Conservation (phyloP, 768 basidiomycete genomes). For the Lepiota subincarnata region DNA sequence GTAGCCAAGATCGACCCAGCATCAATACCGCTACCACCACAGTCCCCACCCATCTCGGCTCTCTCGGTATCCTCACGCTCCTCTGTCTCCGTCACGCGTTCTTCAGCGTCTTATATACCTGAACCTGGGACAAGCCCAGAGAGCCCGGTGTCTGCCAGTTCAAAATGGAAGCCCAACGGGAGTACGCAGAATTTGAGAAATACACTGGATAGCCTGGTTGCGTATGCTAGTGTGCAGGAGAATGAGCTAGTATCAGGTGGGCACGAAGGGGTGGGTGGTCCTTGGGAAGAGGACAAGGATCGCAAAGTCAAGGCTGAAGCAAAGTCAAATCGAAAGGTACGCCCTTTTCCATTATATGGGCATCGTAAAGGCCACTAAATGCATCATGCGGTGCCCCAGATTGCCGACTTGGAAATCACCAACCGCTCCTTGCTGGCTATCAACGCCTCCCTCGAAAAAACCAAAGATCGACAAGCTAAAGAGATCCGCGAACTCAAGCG, state of each 20-base stretch:
- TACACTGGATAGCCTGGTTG: constrained; percentile 40
- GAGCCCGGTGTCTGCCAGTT: constrained; percentile 14
- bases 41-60: constrained; percentile 69
- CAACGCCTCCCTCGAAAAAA: constrained; percentile 76
- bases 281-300: constrained; percentile 29
- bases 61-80: constrained; percentile 79
- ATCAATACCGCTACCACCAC: constrained; percentile 56
- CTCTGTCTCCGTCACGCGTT: constrained; percentile 36
- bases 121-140: constrained; percentile 35
- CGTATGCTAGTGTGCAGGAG: constrained; percentile 27
- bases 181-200: constrained; percentile 25
- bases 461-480: constrained; percentile 73
- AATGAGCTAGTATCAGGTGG: neutral
- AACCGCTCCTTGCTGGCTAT: constrained; percentile 83
- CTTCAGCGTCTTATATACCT: constrained; percentile 40
- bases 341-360: no score
- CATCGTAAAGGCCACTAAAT: no score
- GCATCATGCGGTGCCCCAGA: no score
- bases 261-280: neutral
- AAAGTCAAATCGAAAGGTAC: constrained; percentile 84
- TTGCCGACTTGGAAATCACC: constrained; percentile 88
- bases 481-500: constrained; percentile 85
- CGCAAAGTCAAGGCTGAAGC: constrained; percentile 65
- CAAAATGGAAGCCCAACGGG: constrained; percentile 14
- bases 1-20: constrained; percentile 48